phyloP scores from a whole-genome alignment of 768 basidiomycete species.

The Leucocoprinus birnbaumii region DNA sequence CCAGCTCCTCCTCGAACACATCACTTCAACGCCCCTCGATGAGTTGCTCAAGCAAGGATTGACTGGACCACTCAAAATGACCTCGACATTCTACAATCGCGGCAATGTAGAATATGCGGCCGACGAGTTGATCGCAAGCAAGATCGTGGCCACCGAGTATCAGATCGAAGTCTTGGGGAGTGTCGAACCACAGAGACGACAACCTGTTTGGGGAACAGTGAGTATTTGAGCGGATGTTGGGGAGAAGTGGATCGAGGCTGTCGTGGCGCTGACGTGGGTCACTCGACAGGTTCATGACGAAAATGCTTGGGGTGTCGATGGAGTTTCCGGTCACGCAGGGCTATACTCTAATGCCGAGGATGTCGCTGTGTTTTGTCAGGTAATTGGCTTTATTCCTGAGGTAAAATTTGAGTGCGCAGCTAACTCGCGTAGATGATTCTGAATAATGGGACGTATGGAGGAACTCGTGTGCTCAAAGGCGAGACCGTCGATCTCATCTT shows the following conservation, averaged over 20 bases:
- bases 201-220: constrained; percentile 27
- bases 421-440: constrained; percentile 22
- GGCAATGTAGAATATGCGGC: constrained; percentile 16
- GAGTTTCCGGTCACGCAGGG: constrained; percentile 26
- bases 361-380: constrained; percentile 26
- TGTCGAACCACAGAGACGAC: constrained; percentile 19
- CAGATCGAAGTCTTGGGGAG: constrained; percentile 21
- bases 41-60: constrained; percentile 20
- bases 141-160: constrained; percentile 21
- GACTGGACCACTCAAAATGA: constrained; percentile 24
- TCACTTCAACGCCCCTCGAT: constrained; percentile 20
- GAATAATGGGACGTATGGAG: constrained; percentile 26
- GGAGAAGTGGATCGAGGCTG: neutral
- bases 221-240: neutral
- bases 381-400: neutral
- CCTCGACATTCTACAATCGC: constrained; percentile 22
- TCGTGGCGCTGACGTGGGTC: neutral
- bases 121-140: neutral
- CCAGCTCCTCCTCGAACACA: constrained; percentile 22
- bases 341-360: constrained; percentile 24
- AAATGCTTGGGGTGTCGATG: constrained; percentile 25
- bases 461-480: constrained; percentile 19
- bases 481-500: constrained; percentile 26
- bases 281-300: constrained; percentile 24
- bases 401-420: neutral